A percentile compares a stretch with the other conserved stretches of the same genome.
These are phyloP conservation scores for Geotrichum aggregatum DNA, from an alignment of 1,139 yeast species.

Conservation along the genomic window DNA sequence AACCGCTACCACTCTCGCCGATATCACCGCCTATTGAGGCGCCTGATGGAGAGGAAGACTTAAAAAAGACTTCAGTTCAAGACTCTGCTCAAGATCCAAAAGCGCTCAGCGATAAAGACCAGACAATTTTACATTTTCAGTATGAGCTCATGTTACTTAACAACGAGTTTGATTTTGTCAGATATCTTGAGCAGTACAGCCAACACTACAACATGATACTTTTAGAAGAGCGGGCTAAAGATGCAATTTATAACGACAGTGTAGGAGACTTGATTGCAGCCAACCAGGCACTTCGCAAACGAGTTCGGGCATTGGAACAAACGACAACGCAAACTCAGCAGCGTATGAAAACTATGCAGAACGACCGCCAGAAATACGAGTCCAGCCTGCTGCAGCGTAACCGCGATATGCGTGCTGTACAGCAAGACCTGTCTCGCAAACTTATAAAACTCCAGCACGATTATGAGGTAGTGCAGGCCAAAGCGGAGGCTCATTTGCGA, in stretches of 20 bases:
- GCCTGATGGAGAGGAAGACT: background rate
- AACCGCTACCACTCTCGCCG: too few species aligned
- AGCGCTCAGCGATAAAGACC: conserved; percentile 17
- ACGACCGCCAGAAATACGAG: conserved; percentile 17
- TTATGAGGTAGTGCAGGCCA: conserved; percentile 26
- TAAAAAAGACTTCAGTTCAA: background rate
- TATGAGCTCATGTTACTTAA: conserved; percentile 55
- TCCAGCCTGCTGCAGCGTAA: conserved; percentile 24
- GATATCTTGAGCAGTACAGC: conserved; percentile 52
- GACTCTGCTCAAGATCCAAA: conserved; percentile 1
- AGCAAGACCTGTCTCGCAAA: conserved; percentile 25
- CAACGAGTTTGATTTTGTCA: conserved; percentile 61
- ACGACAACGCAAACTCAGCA: conserved; percentile 16
- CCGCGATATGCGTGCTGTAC: conserved; percentile 26
- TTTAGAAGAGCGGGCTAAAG: conserved; percentile 39
- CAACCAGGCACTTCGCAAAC: conserved; percentile 8
- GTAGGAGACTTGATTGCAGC: conserved; percentile 13
- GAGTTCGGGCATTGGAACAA: conserved; percentile 6
- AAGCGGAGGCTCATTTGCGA: conserved; percentile 22
- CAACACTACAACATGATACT: conserved; percentile 46
- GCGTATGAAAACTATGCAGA: conserved; percentile 11
- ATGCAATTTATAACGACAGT: conserved; percentile 28
- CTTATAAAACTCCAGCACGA: conserved; percentile 24
- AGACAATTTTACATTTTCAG: conserved; percentile 45
- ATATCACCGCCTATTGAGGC: background rate